Evolutionary conservation across 164 flowering plant species (phyloP), one percentile per base, ranked within the genome.

Genomic region (Buxus sempervirens): DNA sequence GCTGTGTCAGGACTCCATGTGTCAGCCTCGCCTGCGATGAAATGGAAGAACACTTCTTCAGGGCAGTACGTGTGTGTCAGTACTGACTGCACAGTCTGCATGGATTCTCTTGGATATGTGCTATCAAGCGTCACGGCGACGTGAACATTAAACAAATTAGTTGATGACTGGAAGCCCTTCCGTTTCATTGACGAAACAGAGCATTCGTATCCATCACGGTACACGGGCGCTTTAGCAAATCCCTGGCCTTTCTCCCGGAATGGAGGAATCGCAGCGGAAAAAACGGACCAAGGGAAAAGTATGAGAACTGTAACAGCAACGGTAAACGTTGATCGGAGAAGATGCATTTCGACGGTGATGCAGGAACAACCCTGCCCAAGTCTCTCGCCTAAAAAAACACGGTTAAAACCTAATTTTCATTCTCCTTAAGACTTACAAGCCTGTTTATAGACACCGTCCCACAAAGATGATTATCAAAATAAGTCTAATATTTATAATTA

Each of bases 41-140:
- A 86, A 49, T 90, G 96, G 64, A 90, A 85, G 77, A 84, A 88
- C 7, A 88, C 77, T 68, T 82, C 72, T 63, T 90, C 90, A 5
- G 96, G 96, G 72, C 96, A 90, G 2, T 89, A 78, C 22, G 96
- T 77, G 78, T 90, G 93, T 49, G 74, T 80, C 45, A 86, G 85
- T 24, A 88, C 83, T 1, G 96, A 90, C 58, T 78, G 87, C 20
- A 87, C 84, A n/a, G 93, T 90, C 0, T 85, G 86, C 66, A 84
- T 81, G 21, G 90, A 76, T 25, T 88, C 93, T 6, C 93, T 72
- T 0, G 88, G 65, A 53, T 88, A 88, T 61, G 83, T 79, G 9
- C 59, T 60, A 45, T 82, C 84, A 0, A 82, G 73, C 8, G 84
- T 82, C 82, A 82, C 77, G 1, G 84, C 81, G 25, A 82, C 65